phyloP scores from a whole-genome alignment of 345 rosid species.

The Microthlaspi erraticum region DNA sequence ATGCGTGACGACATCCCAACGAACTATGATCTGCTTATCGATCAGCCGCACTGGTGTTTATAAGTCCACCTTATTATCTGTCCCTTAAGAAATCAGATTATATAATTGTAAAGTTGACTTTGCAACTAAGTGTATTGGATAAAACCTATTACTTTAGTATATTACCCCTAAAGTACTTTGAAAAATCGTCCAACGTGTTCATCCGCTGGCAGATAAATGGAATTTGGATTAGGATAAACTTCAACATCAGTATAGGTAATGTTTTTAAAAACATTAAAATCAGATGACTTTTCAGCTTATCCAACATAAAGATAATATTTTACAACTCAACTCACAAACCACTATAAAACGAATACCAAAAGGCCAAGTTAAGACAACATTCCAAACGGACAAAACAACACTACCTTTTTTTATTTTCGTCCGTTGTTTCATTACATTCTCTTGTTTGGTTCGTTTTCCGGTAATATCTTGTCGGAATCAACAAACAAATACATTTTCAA shows the following conservation, averaged over 20 bases:
- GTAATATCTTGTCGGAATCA: constrained; percentile 1
- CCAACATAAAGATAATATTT: constrained; percentile 4
- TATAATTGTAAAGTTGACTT: constrained; percentile 19
- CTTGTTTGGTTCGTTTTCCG: constrained; percentile 17
- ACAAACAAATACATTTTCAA: neutral
- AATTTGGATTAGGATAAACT: constrained; percentile 33
- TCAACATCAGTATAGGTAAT: constrained; percentile 5
- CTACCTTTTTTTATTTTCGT: constrained; percentile 36
- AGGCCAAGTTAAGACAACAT: constrained; percentile 39
- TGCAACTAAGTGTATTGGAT: constrained; percentile 7
- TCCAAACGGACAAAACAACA: constrained; percentile 31
- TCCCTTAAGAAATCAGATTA: constrained; percentile 2
- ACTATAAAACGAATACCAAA: constrained; percentile 39
- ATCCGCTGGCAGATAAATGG: constrained; percentile 29
- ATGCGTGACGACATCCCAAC: constrained; percentile 24
- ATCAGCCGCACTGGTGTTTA: constrained; percentile 19
- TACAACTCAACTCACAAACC: constrained; percentile 12
- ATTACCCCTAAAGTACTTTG: neutral
- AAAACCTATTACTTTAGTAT: constrained; percentile 16
- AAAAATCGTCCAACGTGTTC: constrained; percentile 30
- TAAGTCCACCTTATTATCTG: constrained; percentile 35
- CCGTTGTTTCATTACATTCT: constrained; percentile 9
- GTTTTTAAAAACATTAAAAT: constrained; percentile 5
- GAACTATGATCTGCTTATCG: constrained; percentile 43
- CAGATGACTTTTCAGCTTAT: constrained; percentile 37